Base-by-base conservation (phyloP, 179 eudicot species). In the Carnegiea gigantea region DNA sequence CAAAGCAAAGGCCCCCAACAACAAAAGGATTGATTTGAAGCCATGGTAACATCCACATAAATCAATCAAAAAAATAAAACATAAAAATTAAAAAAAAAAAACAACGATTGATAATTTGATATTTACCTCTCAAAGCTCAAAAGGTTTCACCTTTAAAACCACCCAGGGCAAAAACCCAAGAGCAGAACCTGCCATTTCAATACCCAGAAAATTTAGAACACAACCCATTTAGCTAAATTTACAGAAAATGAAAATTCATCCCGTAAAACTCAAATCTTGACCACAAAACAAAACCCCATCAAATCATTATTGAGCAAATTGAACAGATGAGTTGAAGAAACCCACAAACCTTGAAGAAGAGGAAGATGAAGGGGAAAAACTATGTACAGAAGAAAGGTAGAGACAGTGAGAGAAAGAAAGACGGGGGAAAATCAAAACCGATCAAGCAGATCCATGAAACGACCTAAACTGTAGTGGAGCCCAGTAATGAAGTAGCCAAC, bases 381-480 rank as follows among this genome's bases (percentile, higher is more conserved):
- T 54, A 57, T 78, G 67, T 62, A 74, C 49, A 59, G 57, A 51
- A 57, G 62, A 20, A 57, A 57, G 46, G 0, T 38, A 81, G 46
- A 75, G 70, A 78, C 82, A 76, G 28, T 54, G 43, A 80, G 33
- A 64, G 46, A 70, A 36, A 44, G 74, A 44, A 24, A 36, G 60
- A 71, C 36, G 68, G 38, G 26, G 62, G 68, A 28, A 14, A 36
- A n/a, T 24, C 20, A 79, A 77, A 71, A 71, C 49, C 54, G 79
- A 78, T 82, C 82, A 87, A 43, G 26, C 82, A 83, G 81, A 84
- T 80, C 82, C 79, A 85, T 82, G 85, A 84, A 84, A 82, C 71
- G 89, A 81, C 84, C 80, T 87, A 73, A 87, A 87, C 49, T n/a
- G n/a, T 59, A 46, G 70, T 43, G 77, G 67, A 82, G 74, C 71